phyloP scores from a whole-genome alignment of 2,329 filamentous ascomycete genomes.

The Thielaviopsis punctulata region DNA sequence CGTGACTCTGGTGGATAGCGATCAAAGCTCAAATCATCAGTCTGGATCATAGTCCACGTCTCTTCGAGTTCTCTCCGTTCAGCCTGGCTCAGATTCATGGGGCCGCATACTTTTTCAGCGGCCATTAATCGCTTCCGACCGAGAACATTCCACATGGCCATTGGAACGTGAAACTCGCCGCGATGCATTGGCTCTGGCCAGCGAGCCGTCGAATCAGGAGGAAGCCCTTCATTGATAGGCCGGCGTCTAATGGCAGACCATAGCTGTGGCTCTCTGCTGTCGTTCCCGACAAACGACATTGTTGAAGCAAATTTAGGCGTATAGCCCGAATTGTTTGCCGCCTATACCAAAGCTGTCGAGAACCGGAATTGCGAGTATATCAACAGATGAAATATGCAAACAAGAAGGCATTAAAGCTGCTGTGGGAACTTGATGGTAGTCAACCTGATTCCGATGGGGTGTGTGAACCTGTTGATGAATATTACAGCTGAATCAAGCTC shows the following conservation, averaged over 20 bases:
- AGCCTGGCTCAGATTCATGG: slow-evolving; percentile 9
- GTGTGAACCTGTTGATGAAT: neutral
- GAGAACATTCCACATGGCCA: slow-evolving; percentile 10
- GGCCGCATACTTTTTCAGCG: slow-evolving; percentile 6
- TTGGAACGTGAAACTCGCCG: slow-evolving; percentile 9
- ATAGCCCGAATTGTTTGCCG: neutral
- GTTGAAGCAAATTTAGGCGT: neutral
- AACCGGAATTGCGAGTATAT: neutral
- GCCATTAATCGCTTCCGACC: slow-evolving; percentile 6
- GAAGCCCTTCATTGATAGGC: slow-evolving; percentile 4
- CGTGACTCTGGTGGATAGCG: slow-evolving; percentile 11
- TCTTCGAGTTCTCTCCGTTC: slow-evolving; percentile 11
- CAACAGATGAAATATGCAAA: neutral
- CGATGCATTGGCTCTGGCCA: slow-evolving; percentile 10
- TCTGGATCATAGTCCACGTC: slow-evolving; percentile 12
- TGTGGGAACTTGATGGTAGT: neutral
- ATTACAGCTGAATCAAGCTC: neutral
- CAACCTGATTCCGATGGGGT: neutral
- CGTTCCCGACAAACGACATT: neutral
- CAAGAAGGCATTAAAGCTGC: neutral
- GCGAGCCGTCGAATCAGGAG: slow-evolving; percentile 7
- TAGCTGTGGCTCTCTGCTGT: neutral
- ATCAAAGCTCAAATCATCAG: slow-evolving; percentile 11
- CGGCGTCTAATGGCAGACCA: neutral
- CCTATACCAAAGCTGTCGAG: neutral